Base-by-base conservation (phyloP, 2,329 filamentous ascomycete species). In the Trichophyton schoenleinii region DNA sequence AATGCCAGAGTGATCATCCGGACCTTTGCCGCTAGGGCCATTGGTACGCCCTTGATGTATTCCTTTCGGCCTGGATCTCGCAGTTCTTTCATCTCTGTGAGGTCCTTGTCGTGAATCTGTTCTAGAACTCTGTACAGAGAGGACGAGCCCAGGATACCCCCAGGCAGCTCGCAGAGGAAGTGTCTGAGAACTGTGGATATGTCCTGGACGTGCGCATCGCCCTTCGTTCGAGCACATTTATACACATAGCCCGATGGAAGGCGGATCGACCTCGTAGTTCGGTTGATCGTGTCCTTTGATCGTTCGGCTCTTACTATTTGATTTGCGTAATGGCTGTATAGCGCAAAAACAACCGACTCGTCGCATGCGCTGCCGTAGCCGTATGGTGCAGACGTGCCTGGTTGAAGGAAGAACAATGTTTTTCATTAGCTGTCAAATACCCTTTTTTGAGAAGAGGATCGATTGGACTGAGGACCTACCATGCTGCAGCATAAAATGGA, bases 281-380 rank as follows among this genome's bases (percentile, higher is more conserved):
- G 65, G 57, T 71, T 67, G 41, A 75, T 73, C 57, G 65, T 70
- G 49, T 65, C 61, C 22, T 70, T 69, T 31, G 71, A 68, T 62
- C 70, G 72, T 31, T 74, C 74, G 0, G 69, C 72, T 0, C 69
- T 67, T 1, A 74, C 63, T 8, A 77, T 73, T 49, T 75, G 73
- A 22, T 64, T 63, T 13, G 75, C 74, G 65, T 73, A 77, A 57
- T 74, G 67, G 44, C 75, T 68, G 64, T 78, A 77, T 34, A 74
- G 65, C n/a, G 67, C 68, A 20, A 63, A 67, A 3, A 73, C 73
- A 11, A 67, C 66, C 48, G 69, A 70, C 13, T 70, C n/a, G 59
- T 76, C 68, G 18, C 73, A 74, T 4, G 67, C 62, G 13, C 74
- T 68, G 15, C 69, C 63, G 57, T 77, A 76, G 8, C 77, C 63